Conservation (phyloP, 176 grass and related monocot genomes). For the Avena insularis region DNA sequence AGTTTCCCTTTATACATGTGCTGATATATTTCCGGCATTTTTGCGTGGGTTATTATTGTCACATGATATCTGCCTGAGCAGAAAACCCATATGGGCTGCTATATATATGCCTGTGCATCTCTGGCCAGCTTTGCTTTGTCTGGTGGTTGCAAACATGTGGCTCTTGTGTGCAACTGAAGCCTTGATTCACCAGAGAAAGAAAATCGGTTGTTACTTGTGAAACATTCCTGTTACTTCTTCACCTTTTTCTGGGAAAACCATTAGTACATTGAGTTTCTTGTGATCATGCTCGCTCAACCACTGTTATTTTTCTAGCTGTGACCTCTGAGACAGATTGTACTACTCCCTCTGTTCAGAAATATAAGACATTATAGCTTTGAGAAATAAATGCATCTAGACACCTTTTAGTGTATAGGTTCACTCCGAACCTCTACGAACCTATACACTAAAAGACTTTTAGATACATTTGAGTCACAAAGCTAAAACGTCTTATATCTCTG, state of each 20-base stretch:
- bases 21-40: background rate
- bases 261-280: conserved; percentile 21
- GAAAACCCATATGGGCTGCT: background rate
- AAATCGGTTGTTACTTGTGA: background rate
- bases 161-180: conserved; percentile 39
- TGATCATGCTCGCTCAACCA: background rate
- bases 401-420: too few relatives aligned
- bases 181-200: conserved; percentile 15
- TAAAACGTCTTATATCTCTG: too few relatives aligned
- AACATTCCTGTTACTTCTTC: background rate
- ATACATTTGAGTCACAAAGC: too few relatives aligned
- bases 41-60: background rate
- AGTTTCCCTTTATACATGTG: background rate
- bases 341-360: too few relatives aligned
- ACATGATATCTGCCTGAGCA: background rate
- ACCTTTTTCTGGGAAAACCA: background rate
- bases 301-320: background rate
- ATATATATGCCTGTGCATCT: conserved; percentile 5
- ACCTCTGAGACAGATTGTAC: conserved; percentile 13
- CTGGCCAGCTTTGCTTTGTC: conserved; percentile 1
- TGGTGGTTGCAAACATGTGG: conserved; percentile 41
- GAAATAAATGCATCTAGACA: too few relatives aligned
- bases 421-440: too few relatives aligned
- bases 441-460: too few relatives aligned
- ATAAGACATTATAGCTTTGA: too few relatives aligned